Base-by-base conservation (phyloP, 108 stramenopile genomes). In the Poteriospumella lacustris region DNA sequence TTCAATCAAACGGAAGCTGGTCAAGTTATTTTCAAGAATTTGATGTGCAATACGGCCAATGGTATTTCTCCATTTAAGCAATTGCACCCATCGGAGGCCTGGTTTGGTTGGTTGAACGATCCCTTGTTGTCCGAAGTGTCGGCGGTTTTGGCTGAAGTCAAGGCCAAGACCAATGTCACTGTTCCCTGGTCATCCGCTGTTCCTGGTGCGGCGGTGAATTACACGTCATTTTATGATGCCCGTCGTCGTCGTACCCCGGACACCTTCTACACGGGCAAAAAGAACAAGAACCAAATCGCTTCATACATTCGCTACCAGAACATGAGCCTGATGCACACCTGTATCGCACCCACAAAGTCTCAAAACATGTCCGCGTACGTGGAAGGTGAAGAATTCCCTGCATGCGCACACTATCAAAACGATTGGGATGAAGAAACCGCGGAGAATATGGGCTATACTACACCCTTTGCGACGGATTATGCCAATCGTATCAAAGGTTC, bases 41-140 rank as follows among this genome's bases (percentile, higher is more conserved):
- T 73, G 3, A 5, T 73, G 5, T 73, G 70, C 41, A 56, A 44
- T 73, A 42, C 31, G 5, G 3, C 36, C 15, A 56, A 42, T 73
- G 70, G 70, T 26, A 73, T 73, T 5, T 73, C 70, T 34, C 70
- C 70, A 26, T 73, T 52, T 38, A 33, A 3, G 5, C 9, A 12
- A 3, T 33, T 34, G 3, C 26, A 73, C 24, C 70, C 70, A 42
- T 44, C 31, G 5, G 12, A 3, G 26, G 70, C 70, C 12, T 73
- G 47, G 43, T 73, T 73, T 42, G 70, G 70, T 44, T 73, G 70
- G 70, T 34, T 73, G 19, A 73, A 73, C 31, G 70, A 73, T 73
- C 43, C 70, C 24, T 24, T 73, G 3, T 26, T 73, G 43, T 19
- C 36, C 5, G 70, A 73, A 24, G 70, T 73, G 24, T 19, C 5